Conservation (phyloP, 371 early-diverging fungal genomes). For the Parasitella parasitica region DNA sequence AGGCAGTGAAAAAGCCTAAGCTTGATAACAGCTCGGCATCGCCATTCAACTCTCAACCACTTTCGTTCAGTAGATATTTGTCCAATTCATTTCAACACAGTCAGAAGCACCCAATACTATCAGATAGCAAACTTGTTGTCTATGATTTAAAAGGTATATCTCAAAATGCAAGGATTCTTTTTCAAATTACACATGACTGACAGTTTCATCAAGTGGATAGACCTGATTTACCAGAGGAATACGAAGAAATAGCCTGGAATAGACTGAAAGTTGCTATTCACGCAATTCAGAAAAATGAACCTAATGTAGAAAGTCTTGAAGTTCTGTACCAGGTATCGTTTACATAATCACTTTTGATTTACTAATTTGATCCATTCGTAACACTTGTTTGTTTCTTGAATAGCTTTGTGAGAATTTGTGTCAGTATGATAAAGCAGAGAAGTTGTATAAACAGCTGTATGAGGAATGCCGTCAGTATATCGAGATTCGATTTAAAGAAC, state of each 20-base stretch:
- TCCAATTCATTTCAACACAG: conserved; percentile 26
- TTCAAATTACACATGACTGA: background rate
- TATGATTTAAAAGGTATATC: conserved; percentile 24
- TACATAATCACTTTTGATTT: background rate
- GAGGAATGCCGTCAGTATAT: conserved; percentile 57
- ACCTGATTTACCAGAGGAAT: conserved; percentile 75
- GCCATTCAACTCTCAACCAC: background rate
- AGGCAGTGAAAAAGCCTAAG: conserved; percentile 1
- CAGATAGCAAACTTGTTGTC: conserved; percentile 39
- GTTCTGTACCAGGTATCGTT: conserved; percentile 74
- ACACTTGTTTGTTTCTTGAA: background rate
- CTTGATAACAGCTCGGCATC: background rate
- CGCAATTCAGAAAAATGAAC: conserved; percentile 68
- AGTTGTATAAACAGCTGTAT: conserved; percentile 63
- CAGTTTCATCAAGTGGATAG: conserved; percentile 24
- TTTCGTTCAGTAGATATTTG: conserved; percentile 35
- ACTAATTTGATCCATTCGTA: background rate
- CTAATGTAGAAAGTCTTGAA: conserved; percentile 72
- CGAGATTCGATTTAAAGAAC: conserved; percentile 14
- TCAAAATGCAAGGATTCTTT: background rate
- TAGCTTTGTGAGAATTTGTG: conserved; percentile 86
- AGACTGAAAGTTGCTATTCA: conserved; percentile 69
- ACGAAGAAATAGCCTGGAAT: conserved; percentile 65
- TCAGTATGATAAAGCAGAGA: conserved; percentile 68
- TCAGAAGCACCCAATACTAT: conserved; percentile 32